These are phyloP conservation scores for Polytrichum commune DNA, from an alignment of 225 moss, liverwort and hornwort species.

Conservation along the genomic window DNA sequence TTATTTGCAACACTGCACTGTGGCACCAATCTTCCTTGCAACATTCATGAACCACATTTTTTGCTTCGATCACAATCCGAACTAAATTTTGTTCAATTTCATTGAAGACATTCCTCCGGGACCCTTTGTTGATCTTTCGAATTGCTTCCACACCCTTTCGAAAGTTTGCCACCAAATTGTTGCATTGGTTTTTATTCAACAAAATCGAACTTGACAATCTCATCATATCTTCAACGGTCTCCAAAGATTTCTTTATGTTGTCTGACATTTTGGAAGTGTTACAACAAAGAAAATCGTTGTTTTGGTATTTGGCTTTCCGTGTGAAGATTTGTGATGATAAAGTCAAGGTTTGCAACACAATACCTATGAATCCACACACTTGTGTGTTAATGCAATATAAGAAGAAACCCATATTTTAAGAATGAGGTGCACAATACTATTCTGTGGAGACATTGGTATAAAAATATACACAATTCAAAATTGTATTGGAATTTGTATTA, in stretches of 20 bases:
- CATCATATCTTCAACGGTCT: not conserved
- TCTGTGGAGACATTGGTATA: no score
- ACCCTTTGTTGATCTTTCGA: not conserved
- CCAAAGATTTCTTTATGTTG: not conserved
- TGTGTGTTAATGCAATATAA: no score
- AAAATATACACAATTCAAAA: no score
- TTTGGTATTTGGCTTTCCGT: not conserved
- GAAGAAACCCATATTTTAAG: no score
- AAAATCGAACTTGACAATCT: not conserved
- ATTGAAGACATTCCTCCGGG: not conserved
- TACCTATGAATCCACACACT: not conserved
- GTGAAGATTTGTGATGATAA: not conserved
- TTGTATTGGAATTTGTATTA: no score
- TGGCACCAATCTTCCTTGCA: not conserved
- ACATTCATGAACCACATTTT: slow-evolving; percentile 4
- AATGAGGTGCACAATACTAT: no score
- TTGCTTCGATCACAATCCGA: not conserved
- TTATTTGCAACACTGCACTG: not conserved
- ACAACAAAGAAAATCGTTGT: not conserved
- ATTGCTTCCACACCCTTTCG: not conserved
- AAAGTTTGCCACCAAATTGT: not conserved
- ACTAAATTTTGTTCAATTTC: not conserved
- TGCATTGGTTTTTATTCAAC: not conserved
- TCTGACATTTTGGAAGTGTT: not conserved
- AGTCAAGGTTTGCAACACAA: not conserved